phyloP scores from a whole-genome alignment of 495 filamentous ascomycete genomes.

The Margaritispora aquatica region DNA sequence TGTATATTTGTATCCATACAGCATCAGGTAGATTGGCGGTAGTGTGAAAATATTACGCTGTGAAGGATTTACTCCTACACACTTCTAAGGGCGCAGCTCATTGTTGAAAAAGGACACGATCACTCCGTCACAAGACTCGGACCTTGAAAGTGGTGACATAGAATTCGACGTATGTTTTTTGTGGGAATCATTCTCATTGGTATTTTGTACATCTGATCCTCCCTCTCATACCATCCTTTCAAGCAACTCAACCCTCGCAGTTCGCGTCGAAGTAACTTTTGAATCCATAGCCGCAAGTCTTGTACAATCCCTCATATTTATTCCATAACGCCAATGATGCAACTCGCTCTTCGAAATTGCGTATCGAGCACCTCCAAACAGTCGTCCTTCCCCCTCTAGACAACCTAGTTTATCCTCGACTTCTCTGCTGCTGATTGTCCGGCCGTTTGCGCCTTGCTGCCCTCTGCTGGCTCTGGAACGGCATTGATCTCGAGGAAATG shows the following conservation, averaged over 20 bases:
- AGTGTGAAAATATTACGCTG: no score
- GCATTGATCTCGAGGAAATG: conserved; percentile 97
- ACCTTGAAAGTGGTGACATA: background rate
- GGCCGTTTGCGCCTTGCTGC: conserved; percentile 1
- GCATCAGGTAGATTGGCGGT: no score
- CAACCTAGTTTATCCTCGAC: background rate
- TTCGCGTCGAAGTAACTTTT: background rate
- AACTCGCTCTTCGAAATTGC: background rate
- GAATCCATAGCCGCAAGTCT: background rate
- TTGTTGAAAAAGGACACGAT: background rate
- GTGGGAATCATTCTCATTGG: background rate
- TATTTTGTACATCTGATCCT: background rate
- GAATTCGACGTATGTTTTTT: background rate
- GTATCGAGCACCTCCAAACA: background rate
- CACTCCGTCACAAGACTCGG: background rate
- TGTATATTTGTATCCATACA: no score
- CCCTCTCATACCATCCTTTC: background rate
- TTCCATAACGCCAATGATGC: background rate
- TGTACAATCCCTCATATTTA: background rate
- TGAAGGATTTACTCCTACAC: no score
- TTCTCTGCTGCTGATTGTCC: background rate
- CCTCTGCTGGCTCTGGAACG: conserved; percentile 38
- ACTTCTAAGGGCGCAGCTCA: no score
- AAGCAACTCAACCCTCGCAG: background rate
- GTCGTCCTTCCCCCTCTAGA: background rate